Base-by-base conservation (phyloP, 257 asterid genomes). In the Nicotiana tomentosiformis region DNA sequence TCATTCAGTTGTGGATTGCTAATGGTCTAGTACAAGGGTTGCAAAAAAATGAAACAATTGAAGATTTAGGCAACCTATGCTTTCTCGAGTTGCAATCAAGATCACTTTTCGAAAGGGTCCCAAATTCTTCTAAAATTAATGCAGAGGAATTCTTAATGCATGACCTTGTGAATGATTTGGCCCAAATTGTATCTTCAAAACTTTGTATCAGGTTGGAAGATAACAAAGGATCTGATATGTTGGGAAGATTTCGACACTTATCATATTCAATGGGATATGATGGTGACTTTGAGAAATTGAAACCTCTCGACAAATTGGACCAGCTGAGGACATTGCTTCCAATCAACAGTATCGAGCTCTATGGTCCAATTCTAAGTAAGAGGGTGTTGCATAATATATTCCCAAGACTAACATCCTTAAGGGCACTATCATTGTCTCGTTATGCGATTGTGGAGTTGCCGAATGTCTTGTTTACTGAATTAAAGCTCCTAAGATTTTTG, bases 1-100 rank as follows among this genome's bases (percentile, higher is more conserved):
- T 86, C 1, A 72, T 81, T 49, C 6, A 61, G 17, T 67, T 83
- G 0, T 86, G 87, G 89, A 83, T 66, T 78, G 87, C 67, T 35
- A 39, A 67, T 67, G 76, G 51, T 67, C 15, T 67, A 0, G 76
- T 66, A 33, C 76, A 4, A 3, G 2, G 4, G 46, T 66, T 33
- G 7, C 61, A 56, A 53, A 37, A 67, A 51, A 30, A 20, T 51
- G 11, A 15, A 68, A 69, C 20, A 64, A 58, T 69, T 18, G 68
- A 69, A 82, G 23, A 58, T 56, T 11, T 16, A 30, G 81, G 66
- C 4, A 53, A 58, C 15, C 35, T 58, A 23, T 60, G 3, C 79
- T 82, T 72, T 16, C 1, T 12, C 0, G 85, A 72, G 53, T 49
- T 82, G 14, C 46, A 51, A 30, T 62, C n/a, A n/a, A n/a, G n/a